Percentiles rank a stretch among this genome's conserved stretches.
Evolutionary conservation across 495 filamentous ascomycete species (phyloP).

Genomic region (Penicillium daleae): DNA sequence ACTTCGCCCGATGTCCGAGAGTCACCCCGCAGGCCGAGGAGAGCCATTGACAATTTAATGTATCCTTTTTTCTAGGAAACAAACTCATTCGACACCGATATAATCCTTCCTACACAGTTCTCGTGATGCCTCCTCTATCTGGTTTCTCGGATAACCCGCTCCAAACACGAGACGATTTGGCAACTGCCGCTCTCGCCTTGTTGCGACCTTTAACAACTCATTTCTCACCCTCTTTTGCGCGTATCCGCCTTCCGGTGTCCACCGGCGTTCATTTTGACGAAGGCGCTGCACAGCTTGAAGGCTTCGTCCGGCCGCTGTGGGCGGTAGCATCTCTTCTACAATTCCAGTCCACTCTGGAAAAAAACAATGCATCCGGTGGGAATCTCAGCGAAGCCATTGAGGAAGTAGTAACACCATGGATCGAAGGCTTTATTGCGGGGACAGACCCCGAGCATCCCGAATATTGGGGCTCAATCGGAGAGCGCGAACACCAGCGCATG

Average conservation of each 20-base stretch:
- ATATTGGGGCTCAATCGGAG: conserved; percentile 30
- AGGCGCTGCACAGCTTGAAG: conserved; percentile 27
- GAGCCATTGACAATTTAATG: not conserved
- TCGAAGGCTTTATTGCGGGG: conserved; percentile 21
- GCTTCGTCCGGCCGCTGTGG: conserved; percentile 29
- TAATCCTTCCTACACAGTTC: not conserved
- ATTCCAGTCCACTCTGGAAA: not conserved
- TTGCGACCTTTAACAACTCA: conserved; percentile 18
- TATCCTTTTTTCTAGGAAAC: not conserved
- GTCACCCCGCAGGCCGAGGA: not conserved
- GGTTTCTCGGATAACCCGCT: conserved; percentile 19
- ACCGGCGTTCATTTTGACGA: conserved; percentile 29
- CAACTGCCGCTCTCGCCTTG: conserved; percentile 17
- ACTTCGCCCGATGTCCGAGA: not conserved
- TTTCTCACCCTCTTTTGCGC: conserved; percentile 18
- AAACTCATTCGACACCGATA: not conserved
- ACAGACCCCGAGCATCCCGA: conserved; percentile 25
- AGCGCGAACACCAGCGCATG: conserved; percentile 29
- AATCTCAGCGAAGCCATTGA: not conserved
- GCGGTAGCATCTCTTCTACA: conserved; percentile 19
- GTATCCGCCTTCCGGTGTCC: conserved; percentile 23
- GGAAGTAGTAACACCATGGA: conserved; percentile 22
- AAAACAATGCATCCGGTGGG: not conserved
- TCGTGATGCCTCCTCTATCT: conserved; percentile 13
- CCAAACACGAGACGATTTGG: conserved; percentile 19